Conservation (phyloP, 2,329 filamentous ascomycete genomes). For the Colletotrichum musae region DNA sequence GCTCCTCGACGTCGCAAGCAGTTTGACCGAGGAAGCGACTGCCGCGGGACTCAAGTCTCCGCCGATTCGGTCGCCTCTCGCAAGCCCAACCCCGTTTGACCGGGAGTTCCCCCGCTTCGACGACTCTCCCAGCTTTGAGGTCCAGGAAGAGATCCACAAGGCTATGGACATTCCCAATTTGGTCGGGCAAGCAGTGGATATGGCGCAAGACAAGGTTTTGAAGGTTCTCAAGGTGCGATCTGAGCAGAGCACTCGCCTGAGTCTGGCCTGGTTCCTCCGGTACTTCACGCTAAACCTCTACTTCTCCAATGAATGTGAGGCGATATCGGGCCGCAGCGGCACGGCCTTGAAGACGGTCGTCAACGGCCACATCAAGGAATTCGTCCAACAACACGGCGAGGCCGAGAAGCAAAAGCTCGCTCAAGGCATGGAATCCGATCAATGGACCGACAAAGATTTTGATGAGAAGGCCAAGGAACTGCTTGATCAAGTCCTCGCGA, state of each 20-base stretch:
- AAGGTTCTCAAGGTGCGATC: constrained; percentile 84
- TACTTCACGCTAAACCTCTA: constrained; percentile 88
- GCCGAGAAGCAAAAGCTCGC: constrained; percentile 81
- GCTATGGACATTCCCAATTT: constrained; percentile 84
- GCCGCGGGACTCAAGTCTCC: constrained; percentile 62
- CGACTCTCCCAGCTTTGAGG: constrained; percentile 54
- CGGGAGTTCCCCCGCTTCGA: constrained; percentile 32
- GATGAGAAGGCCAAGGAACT: constrained; percentile 71
- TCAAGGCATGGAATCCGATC: constrained; percentile 83
- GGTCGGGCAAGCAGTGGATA: constrained; percentile 84
- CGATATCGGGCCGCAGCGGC: constrained; percentile 84
- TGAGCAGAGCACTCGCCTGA: constrained; percentile 78
- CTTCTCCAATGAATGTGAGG: constrained; percentile 90
- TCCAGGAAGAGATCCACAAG: constrained; percentile 83
- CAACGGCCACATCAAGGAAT: constrained; percentile 86
- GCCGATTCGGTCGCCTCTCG: constrained; percentile 65
- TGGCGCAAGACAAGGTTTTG: constrained; percentile 82
- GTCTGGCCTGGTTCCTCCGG: constrained; percentile 79
- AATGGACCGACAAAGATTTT: constrained; percentile 86
- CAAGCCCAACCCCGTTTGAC: constrained; percentile 59
- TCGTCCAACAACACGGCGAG: constrained; percentile 80
- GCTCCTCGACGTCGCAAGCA: constrained; percentile 92
- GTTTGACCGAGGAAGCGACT: constrained; percentile 64
- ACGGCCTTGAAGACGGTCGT: constrained; percentile 83
- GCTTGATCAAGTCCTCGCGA: constrained; percentile 75